Percentiles rank a stretch among this genome's conserved stretches.
Evolutionary conservation across 2,329 filamentous ascomycete genomes (phyloP).

Genomic region (Herpotrichia juniperi): DNA sequence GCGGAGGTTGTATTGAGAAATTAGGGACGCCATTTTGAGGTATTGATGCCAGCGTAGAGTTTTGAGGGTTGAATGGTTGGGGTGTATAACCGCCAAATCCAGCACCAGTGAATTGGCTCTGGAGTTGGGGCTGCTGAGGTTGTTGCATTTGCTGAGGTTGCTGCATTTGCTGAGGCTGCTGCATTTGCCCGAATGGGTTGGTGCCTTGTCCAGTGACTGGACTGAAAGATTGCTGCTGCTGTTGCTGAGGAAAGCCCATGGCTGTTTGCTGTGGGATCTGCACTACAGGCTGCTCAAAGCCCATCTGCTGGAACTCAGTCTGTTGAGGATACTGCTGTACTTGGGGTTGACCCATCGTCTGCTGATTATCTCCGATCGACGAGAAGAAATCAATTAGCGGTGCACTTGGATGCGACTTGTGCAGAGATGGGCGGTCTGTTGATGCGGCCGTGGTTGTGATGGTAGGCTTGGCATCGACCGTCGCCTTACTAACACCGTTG

Average conservation of each 20-base stretch:
- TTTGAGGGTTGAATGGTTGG: constrained; percentile 60
- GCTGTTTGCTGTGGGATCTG: constrained; percentile 22
- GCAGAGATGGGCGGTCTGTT: constrained; percentile 6
- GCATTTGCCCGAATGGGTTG: constrained; percentile 94
- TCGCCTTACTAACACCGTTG: constrained; percentile 45
- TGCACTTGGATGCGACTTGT: constrained; percentile 27
- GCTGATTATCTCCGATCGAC: constrained; percentile 41
- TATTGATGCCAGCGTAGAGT: constrained; percentile 53
- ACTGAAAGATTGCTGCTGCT: constrained; percentile 57
- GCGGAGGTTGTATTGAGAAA: constrained; percentile 49
- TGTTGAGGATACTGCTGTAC: constrained; percentile 42
- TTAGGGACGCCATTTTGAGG: constrained; percentile 56
- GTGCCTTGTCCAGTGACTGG: constrained; percentile 67
- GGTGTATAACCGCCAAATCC: constrained; percentile 84
- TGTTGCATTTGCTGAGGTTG: constrained; percentile 46
- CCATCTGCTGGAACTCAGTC: constrained; percentile 26
- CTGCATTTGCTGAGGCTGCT: constrained; percentile 76
- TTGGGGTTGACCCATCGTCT: constrained; percentile 43
- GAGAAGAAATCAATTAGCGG: constrained; percentile 43
- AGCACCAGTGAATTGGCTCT: constrained; percentile 71
- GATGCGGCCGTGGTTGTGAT: constrained; percentile 22
- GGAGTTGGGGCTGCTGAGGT: constrained; percentile 52
- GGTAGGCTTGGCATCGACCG: constrained; percentile 39
- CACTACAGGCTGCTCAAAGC: constrained; percentile 26
- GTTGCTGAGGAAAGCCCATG: constrained; percentile 36